Percentiles rank a stretch among this genome's conserved stretches.
phyloP scores from a whole-genome alignment of 2,329 filamentous ascomycete species.

The Exophiala alcalophila region DNA sequence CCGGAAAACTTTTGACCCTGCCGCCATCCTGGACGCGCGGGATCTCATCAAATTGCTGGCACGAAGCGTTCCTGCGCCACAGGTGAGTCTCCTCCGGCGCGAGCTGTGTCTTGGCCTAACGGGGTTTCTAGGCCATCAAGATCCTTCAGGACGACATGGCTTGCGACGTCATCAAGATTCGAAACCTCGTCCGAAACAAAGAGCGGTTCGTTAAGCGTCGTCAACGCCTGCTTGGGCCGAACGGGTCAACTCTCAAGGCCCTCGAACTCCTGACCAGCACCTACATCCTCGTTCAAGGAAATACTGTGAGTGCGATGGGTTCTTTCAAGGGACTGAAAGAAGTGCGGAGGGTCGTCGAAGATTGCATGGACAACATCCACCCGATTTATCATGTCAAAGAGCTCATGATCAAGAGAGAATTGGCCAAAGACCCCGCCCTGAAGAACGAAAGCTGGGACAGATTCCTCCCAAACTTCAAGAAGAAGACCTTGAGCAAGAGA shows the following conservation, averaged over 20 bases:
- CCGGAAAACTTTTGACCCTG: constrained; percentile 84
- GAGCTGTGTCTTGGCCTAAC: neutral
- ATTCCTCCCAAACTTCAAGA: constrained; percentile 97
- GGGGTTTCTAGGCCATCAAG: constrained; percentile 69
- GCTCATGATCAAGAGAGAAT: constrained; percentile 88
- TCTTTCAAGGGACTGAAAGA: constrained; percentile 92
- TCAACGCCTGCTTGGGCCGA: constrained; percentile 87
- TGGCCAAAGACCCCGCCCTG: constrained; percentile 83
- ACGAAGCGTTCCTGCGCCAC: constrained; percentile 81
- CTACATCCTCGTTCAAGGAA: constrained; percentile 94
- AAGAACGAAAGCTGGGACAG: constrained; percentile 90
- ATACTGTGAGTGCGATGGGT: constrained; percentile 90
- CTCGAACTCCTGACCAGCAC: constrained; percentile 86
- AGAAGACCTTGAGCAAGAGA: constrained; percentile 80
- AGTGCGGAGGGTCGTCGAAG: constrained; percentile 80
- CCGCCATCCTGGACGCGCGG: constrained; percentile 86
- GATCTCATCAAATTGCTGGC: constrained; percentile 92
- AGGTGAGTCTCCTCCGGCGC: constrained; percentile 2
- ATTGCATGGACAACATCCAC: constrained; percentile 95
- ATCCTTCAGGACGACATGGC: constrained; percentile 90
- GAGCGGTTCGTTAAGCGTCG: constrained; percentile 93
- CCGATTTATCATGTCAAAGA: constrained; percentile 92
- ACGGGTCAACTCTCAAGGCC: constrained; percentile 89
- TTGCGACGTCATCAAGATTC: constrained; percentile 94
- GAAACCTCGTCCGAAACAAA: constrained; percentile 85